These are phyloP conservation scores for Salix purpurea DNA, from an alignment of 345 rosid genomes.

Conservation along the genomic window DNA sequence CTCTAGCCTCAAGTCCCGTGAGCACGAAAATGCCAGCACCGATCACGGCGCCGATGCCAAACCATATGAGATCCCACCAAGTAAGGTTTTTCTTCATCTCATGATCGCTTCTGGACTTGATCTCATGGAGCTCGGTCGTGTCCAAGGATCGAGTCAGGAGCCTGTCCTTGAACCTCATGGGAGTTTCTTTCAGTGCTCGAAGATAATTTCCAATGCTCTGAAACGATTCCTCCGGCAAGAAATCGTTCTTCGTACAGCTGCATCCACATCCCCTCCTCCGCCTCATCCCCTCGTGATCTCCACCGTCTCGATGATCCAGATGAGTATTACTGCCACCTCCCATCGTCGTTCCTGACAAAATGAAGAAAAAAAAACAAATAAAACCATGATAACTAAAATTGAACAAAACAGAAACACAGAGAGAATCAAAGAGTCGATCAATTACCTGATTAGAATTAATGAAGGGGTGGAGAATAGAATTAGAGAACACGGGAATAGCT, in stretches of 20 bases:
- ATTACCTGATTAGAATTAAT: no score
- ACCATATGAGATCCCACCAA: conserved; percentile 10
- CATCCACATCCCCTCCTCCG: background rate
- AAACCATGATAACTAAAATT: no score
- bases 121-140: background rate
- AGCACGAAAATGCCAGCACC: conserved; percentile 4
- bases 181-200: background rate
- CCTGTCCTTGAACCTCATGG: conserved; percentile 2
- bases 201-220: background rate
- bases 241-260: background rate
- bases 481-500: no score
- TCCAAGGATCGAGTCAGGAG: background rate
- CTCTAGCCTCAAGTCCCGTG: background rate
- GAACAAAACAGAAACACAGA: no score
- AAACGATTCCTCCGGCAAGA: background rate
- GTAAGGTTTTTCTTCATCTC: conserved; percentile 6
- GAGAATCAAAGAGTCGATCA: no score
- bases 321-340: background rate
- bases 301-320: background rate
- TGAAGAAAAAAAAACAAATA: background rate
- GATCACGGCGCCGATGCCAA: background rate
- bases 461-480: no score
- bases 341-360: background rate
- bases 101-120: background rate
- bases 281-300: background rate